phyloP scores from a whole-genome alignment of 352 stramenopile genomes.

The Plasmopara muralis region DNA sequence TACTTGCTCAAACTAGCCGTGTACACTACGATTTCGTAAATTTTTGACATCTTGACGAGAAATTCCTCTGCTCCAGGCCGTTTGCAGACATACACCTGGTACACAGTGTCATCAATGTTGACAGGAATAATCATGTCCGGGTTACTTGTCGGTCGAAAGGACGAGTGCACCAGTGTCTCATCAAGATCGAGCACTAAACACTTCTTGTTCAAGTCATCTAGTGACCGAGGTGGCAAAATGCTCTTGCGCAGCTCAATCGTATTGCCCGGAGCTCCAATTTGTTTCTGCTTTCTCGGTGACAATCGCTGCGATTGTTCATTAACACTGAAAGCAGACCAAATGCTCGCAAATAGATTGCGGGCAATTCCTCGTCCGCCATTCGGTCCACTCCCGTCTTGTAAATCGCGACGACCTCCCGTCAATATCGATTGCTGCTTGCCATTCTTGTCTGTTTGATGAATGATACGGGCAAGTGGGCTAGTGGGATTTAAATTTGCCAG shows the following conservation, averaged over 20 bases:
- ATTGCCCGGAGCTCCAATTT: slow-evolving; percentile 12
- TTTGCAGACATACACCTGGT: slow-evolving; percentile 89
- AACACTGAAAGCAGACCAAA: slow-evolving; percentile 57
- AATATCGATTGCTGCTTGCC: slow-evolving; percentile 47
- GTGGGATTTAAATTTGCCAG: not conserved
- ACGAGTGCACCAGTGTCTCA: slow-evolving; percentile 97
- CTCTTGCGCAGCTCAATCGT: slow-evolving; percentile 54
- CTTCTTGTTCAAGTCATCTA: slow-evolving; percentile 72
- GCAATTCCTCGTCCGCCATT: slow-evolving; percentile 41
- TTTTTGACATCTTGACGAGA: slow-evolving; percentile 91
- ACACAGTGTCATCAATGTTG: slow-evolving; percentile 86
- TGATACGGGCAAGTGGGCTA: slow-evolving; percentile 40
- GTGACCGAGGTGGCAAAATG: slow-evolving; percentile 34
- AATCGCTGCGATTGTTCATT: slow-evolving; percentile 37
- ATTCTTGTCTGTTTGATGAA: slow-evolving; percentile 58
- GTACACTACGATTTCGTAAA: slow-evolving; percentile 98
- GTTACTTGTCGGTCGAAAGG: slow-evolving; percentile 90
- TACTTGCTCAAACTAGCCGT: slow-evolving; percentile 97
- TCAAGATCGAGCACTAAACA: slow-evolving; percentile 95
- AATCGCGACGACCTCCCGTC: slow-evolving; percentile 14
- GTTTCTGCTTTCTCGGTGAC: slow-evolving; percentile 20
- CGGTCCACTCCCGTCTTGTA: slow-evolving; percentile 20
- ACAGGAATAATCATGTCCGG: slow-evolving; percentile 97
- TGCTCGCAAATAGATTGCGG: slow-evolving; percentile 59
- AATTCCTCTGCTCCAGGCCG: slow-evolving; percentile 94